A percentile compares a stretch with the other conserved stretches of the same genome.
Evolutionary conservation across 805 yeast genomes (phyloP).

Genomic region (Starmerella powellii): DNA sequence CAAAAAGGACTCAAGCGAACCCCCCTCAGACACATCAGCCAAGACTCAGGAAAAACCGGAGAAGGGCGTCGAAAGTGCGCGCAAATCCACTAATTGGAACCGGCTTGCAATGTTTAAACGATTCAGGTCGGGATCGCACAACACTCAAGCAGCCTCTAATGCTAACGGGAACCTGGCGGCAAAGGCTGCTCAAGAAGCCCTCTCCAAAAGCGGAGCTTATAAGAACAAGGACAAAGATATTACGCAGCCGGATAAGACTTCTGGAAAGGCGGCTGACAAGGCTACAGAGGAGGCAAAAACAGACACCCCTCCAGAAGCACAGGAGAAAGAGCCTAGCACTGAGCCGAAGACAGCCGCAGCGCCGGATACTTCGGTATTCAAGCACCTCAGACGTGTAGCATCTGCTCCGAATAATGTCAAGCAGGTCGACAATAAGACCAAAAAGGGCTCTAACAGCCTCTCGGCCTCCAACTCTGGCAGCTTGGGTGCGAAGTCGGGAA

Average conservation of each 20-base stretch:
- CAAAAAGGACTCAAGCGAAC: too few relatives aligned
- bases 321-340: too few relatives aligned
- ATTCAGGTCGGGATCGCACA: constrained; percentile 16
- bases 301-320: not conserved
- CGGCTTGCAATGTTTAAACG: constrained; percentile 13
- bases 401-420: constrained; percentile 66
- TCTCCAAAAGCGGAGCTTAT: constrained; percentile 5
- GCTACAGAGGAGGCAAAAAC: too few relatives aligned
- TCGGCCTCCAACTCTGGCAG: not conserved
- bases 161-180: constrained; percentile 11
- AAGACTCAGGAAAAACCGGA: not conserved
- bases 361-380: constrained; percentile 20
- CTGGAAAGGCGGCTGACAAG: too few relatives aligned
- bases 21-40: not conserved
- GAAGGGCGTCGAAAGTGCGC: not conserved
- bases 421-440: constrained; percentile 8
- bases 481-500: not conserved
- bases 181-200: constrained; percentile 16
- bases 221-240: not conserved
- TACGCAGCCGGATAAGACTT: too few relatives aligned
- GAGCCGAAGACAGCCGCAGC: not conserved
- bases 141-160: too few relatives aligned
- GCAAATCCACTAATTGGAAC: constrained; percentile 13
- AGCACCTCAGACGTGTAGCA: constrained; percentile 50
- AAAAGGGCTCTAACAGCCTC: constrained; percentile 1